A percentile compares a stretch with the other conserved stretches of the same genome.
These are phyloP conservation scores for Hibiscus tridactylites DNA, from an alignment of 345 rosid species.

Conservation along the genomic window DNA sequence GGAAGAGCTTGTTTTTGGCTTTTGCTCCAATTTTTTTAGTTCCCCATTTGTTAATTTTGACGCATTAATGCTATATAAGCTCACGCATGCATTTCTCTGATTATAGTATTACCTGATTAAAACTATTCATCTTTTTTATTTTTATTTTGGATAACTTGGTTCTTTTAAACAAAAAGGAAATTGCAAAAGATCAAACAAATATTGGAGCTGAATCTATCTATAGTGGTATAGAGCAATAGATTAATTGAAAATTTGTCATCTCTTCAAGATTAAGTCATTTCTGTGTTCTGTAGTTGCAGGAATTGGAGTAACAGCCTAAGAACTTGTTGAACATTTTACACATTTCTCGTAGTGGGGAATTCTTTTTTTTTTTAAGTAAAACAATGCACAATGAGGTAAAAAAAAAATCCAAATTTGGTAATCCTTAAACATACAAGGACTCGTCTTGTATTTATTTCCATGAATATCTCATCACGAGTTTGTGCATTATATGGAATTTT, in stretches of 20 bases:
- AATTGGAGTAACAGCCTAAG: not conserved
- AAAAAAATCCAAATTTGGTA: not conserved
- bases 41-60: not conserved
- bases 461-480: too few species aligned
- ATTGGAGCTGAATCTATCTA: not conserved
- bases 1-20: not conserved
- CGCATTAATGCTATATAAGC: not conserved
- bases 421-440: too few species aligned
- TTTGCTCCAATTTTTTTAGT: not conserved
- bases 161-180: not conserved
- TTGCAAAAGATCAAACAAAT: not conserved
- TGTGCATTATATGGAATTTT: not conserved
- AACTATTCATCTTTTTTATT: not conserved
- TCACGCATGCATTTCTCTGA: not conserved
- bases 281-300: not conserved
- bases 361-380: too few species aligned
- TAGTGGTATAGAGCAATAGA: not conserved
- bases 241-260: not conserved
- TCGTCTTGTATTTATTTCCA: not conserved
- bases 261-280: not conserved
- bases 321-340: not conserved
- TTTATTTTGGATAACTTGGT: not conserved
- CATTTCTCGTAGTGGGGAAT: not conserved
- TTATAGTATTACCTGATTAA: not conserved
- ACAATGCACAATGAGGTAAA: not conserved